Evolutionary conservation across 345 rosid genomes (phyloP), one percentile per base, ranked within the genome.

Genomic region (Tarenaya hassleriana): DNA sequence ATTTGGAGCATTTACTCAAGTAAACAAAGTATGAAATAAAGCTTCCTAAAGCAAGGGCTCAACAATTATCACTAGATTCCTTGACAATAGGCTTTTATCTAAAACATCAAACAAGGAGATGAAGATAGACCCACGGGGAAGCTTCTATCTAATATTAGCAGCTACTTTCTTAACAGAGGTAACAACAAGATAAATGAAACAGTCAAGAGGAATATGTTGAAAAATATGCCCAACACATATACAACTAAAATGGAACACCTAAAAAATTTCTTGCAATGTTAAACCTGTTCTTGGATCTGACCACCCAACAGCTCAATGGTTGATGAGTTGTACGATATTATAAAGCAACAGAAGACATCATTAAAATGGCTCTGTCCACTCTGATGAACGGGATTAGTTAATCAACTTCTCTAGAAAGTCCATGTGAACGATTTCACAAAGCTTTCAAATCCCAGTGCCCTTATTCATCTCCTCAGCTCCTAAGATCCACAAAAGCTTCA

Each of bases 331-430:
- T n/a, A n/a, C n/a, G n/a, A n/a, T n/a, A n/a, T n/a, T n/a, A n/a
- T n/a, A n/a, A n/a, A n/a, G n/a, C n/a, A 6, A 35, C 8, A 34
- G 15, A 11, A 10, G n/a, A 37, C 10, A 4, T 14, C 41, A 37
- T 37, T 11, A 37, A 12, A 7, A 20, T 5, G 14, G 34, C 11
- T 24, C 15, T 34, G 13, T 13, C 10, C 33, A n/a, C 27, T 46
- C 34, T 20, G 27, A 16, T 29, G 34, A 41, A 41, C 27, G 16
- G 54, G 43, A 43, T 29, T 21, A 42, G 11, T n/a, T 51, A 61
- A 27, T 17, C 38, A 52, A 7, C 46, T 44, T 44, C 17, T 41
- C 32, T 15, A 19, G 13, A 52, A 52, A n/a, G 44, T 1, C 21
- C 40, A 19, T 10, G 39, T 19, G 8, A 10, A 52, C 33, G 16